These are phyloP conservation scores for Hirsutella thompsonii DNA, from an alignment of 2,329 filamentous ascomycete genomes.

Conservation along the genomic window DNA sequence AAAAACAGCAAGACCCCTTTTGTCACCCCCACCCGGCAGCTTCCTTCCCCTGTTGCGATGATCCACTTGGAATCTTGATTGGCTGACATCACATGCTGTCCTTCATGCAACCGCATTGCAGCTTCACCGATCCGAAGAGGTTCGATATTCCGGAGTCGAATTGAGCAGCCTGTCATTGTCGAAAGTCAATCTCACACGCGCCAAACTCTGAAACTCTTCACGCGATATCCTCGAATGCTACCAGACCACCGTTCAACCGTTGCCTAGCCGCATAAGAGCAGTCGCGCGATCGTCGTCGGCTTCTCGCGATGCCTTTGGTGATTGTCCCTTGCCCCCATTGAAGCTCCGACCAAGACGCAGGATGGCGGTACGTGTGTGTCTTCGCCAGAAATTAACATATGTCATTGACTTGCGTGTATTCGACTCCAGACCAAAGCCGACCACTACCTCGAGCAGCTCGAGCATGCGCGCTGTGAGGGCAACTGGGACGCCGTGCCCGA, in stretches of 20 bases:
- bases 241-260: too few relatives aligned
- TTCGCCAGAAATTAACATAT: too few relatives aligned
- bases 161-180: neutral
- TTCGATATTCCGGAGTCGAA: neutral
- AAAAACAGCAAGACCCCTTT: neutral
- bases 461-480: conserved; percentile 76
- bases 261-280: too few relatives aligned
- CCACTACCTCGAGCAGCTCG: conserved; percentile 70
- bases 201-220: too few relatives aligned
- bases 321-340: conserved; percentile 5
- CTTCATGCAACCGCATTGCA: neutral
- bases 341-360: conserved; percentile 16
- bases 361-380: conserved; percentile 21
- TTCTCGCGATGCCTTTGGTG: conserved; percentile 9
- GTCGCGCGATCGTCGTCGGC: too few relatives aligned
- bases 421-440: conserved; percentile 53
- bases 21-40: conserved; percentile 2
- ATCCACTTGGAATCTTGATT: conserved; percentile 11
- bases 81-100: conserved; percentile 4
- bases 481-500: conserved; percentile 81
- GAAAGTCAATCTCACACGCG: neutral
- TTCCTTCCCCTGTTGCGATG: conserved; percentile 9
- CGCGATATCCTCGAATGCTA: too few relatives aligned
- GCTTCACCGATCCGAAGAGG: neutral
- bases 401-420: conserved; percentile 4